Conservation (phyloP, 1,284 basidiomycete genomes). For the Athelia psychrophila region DNA sequence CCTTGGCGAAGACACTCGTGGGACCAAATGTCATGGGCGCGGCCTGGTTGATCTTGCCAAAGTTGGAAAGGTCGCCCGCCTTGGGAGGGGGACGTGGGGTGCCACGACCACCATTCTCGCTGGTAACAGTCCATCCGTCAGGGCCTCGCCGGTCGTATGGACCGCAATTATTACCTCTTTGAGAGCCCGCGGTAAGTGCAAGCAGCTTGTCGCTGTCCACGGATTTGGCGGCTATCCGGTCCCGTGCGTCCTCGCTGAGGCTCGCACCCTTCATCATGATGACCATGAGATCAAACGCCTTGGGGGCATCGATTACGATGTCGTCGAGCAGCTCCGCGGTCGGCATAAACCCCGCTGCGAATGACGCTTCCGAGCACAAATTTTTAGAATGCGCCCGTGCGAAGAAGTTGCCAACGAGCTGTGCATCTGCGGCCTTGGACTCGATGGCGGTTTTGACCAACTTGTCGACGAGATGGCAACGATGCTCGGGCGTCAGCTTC, state of each 20-base stretch:
- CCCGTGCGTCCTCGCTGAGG: slow-evolving; percentile 57
- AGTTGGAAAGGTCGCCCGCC: too few species aligned
- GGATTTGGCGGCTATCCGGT: slow-evolving; percentile 57
- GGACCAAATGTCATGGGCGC: too few species aligned
- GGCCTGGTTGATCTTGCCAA: too few species aligned
- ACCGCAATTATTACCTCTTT: too few species aligned
- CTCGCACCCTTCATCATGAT: slow-evolving; percentile 68
- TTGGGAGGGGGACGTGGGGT: too few species aligned
- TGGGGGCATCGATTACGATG: slow-evolving; percentile 85
- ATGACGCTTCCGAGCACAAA: slow-evolving; percentile 49
- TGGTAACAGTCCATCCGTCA: too few species aligned
- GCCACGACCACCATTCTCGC: too few species aligned
- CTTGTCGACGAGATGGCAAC: slow-evolving; percentile 69
- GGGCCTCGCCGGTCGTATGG: too few species aligned
- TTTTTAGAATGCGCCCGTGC: slow-evolving; percentile 51
- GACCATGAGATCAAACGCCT: slow-evolving; percentile 77
- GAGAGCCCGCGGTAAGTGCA: slow-evolving; percentile 34
- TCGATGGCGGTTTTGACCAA: slow-evolving; percentile 72
- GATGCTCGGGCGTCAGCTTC: slow-evolving; percentile 62
- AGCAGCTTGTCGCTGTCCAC: slow-evolving; percentile 57
- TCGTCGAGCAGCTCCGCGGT: slow-evolving; percentile 82
- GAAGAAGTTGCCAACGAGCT: slow-evolving; percentile 73
- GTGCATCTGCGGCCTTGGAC: slow-evolving; percentile 80
- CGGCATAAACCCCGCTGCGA: slow-evolving; percentile 70
- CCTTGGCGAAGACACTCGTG: too few species aligned